Evolutionary conservation across 345 rosid genomes (phyloP).

Genomic region (Gossypium raimondii): DNA sequence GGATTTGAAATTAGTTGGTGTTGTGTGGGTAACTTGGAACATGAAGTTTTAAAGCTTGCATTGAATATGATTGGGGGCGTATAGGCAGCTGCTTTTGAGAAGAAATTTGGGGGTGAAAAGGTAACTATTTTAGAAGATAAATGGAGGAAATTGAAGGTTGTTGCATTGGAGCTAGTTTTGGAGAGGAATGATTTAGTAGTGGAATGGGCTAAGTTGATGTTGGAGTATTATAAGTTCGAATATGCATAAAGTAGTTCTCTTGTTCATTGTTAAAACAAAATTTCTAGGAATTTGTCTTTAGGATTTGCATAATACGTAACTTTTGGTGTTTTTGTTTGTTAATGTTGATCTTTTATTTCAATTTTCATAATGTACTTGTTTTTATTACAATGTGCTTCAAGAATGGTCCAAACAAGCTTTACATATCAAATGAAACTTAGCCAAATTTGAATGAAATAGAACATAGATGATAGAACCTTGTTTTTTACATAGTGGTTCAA

Average conservation of each 20-base stretch:
- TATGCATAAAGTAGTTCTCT: background rate
- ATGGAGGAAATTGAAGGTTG: conserved; percentile 25
- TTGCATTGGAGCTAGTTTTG: conserved; percentile 23
- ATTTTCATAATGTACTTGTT: too few relatives aligned
- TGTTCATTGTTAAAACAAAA: background rate
- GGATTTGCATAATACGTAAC: too few relatives aligned
- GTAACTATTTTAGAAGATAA: conserved; percentile 21
- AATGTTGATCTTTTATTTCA: too few relatives aligned
- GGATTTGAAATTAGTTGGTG: too few relatives aligned
- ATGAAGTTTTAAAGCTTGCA: background rate
- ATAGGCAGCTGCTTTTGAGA: too few relatives aligned
- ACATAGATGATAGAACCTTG: background rate
- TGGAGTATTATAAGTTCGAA: conserved; percentile 14
- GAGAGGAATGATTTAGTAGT: background rate
- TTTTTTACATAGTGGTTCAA: background rate
- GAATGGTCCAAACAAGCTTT: too few relatives aligned
- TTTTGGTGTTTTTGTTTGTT: too few relatives aligned
- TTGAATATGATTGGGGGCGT: background rate
- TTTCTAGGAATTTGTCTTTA: background rate
- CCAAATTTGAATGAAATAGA: too few relatives aligned
- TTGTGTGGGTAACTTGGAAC: too few relatives aligned
- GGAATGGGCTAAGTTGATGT: conserved; percentile 16
- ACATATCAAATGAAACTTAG: background rate
- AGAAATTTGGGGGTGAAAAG: conserved; percentile 9
- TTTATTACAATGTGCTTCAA: too few relatives aligned